Conservation (phyloP, 1,284 basidiomycete species). For the Moesziomyces sp. region DNA sequence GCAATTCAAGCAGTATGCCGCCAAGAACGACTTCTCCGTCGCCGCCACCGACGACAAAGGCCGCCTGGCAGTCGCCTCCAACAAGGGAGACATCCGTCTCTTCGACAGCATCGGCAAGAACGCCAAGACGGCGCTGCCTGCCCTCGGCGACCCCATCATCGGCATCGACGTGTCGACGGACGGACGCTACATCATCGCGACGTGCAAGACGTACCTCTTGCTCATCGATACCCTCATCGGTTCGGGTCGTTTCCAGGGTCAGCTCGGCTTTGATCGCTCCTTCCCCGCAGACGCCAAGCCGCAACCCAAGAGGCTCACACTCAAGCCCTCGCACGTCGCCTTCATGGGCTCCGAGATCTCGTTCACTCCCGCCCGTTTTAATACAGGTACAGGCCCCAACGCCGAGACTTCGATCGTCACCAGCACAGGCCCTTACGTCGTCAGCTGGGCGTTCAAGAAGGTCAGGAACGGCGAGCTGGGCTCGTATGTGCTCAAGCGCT, state of each 20-base stretch:
- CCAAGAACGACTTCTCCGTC: conserved; percentile 95
- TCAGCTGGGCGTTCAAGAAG: conserved; percentile 86
- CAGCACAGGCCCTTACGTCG: conserved; percentile 91
- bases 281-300: conserved; percentile 96
- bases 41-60: conserved; percentile 88
- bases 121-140: conserved; percentile 97
- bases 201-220: conserved; percentile 92
- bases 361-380: conserved; percentile 95
- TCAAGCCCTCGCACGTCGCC: conserved; percentile 90
- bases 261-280: conserved; percentile 89
- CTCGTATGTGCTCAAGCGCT: conserved; percentile 93
- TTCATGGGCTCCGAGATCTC: conserved; percentile 90
- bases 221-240: conserved; percentile 96
- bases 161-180: conserved; percentile 94
- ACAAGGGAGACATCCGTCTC: conserved; percentile 95
- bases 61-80: conserved; percentile 89
- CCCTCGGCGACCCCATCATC: conserved; percentile 92
- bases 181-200: conserved; percentile 94
- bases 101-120: conserved; percentile 98
- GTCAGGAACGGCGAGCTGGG: conserved; percentile 90
- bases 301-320: conserved; percentile 85
- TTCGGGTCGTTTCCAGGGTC: conserved; percentile 86
- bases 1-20: conserved; percentile 94
- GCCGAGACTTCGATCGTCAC: conserved; percentile 96
- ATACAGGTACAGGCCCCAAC: conserved; percentile 81